Conservation (phyloP, 2,329 filamentous ascomycete genomes). For the Cercospora janseana region DNA sequence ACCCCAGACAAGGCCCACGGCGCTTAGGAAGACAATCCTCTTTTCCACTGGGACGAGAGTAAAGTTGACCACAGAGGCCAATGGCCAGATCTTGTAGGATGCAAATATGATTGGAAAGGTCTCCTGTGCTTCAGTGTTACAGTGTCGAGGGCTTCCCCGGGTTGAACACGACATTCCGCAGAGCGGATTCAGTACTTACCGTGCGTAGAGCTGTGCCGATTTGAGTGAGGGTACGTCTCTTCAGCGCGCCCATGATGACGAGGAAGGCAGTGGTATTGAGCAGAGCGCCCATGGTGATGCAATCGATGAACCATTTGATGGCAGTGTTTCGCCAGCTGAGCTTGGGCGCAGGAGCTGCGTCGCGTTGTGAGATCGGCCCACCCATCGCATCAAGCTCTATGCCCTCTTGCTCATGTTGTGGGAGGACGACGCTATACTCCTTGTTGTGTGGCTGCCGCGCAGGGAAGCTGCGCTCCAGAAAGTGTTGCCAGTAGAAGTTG, state of each 20-base stretch:
- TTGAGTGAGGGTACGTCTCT: background rate
- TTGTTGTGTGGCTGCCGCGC: too few species aligned
- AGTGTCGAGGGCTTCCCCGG: background rate
- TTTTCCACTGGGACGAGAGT: conserved; percentile 7
- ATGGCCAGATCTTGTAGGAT: conserved; percentile 8
- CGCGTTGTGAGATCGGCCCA: background rate
- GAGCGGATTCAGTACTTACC: background rate
- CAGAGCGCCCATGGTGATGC: conserved; percentile 8
- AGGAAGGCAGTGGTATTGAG: conserved; percentile 9
- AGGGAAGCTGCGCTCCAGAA: conserved; percentile 9
- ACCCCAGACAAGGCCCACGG: conserved; percentile 4
- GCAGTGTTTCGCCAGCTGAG: conserved; percentile 4
- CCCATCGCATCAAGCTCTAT: background rate
- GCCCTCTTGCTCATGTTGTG: background rate
- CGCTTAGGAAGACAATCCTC: conserved; percentile 1
- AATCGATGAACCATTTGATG: conserved; percentile 10
- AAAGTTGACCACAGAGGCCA: conserved; percentile 7
- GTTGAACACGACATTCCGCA: background rate
- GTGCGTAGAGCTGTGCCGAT: conserved; percentile 3
- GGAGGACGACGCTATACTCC: background rate
- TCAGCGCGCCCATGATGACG: conserved; percentile 4
- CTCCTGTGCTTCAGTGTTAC: conserved; percentile 7
- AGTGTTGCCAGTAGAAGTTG: conserved; percentile 6
- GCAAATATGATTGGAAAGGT: conserved; percentile 8
- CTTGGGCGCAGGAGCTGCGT: background rate